Conservation (phyloP, 2,329 filamentous ascomycete genomes). For the Trichoderma koningiopsis region DNA sequence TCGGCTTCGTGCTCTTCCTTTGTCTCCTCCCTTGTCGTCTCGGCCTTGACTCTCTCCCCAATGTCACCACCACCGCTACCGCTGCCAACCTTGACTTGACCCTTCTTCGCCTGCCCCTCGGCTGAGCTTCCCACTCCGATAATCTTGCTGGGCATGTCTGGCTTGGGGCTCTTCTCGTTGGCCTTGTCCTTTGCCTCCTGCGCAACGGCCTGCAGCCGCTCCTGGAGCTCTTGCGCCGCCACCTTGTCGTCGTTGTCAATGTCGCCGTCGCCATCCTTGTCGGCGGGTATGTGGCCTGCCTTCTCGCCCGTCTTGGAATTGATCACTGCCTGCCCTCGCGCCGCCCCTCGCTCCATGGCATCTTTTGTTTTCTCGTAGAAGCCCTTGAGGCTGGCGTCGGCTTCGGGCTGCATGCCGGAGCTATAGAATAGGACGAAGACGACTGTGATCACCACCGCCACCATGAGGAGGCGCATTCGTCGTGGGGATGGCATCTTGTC, state of each 20-base stretch:
- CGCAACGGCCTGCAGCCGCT: conserved; percentile 68
- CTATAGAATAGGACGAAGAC: conserved; percentile 74
- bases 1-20: conserved; percentile 67
- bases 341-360: conserved; percentile 49
- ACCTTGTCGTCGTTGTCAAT: conserved; percentile 59
- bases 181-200: conserved; percentile 68
- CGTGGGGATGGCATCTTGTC: conserved; percentile 67
- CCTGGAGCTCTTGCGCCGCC: conserved; percentile 54
- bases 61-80: conserved; percentile 49
- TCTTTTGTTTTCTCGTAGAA: conserved; percentile 64
- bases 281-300: conserved; percentile 45
- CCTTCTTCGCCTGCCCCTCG: conserved; percentile 49
- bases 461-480: conserved; percentile 66
- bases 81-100: conserved; percentile 35
- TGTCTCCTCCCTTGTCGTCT: conserved; percentile 51
- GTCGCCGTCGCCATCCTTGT: conserved; percentile 58
- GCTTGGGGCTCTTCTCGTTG: conserved; percentile 66
- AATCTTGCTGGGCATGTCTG: conserved; percentile 59
- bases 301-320: conserved; percentile 44
- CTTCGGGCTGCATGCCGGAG: conserved; percentile 50
- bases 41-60: conserved; percentile 63
- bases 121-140: conserved; percentile 62
- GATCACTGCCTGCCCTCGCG: conserved; percentile 43
- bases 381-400: conserved; percentile 45
- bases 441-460: conserved; percentile 65